phyloP scores from a whole-genome alignment of 495 filamentous ascomycete genomes.

The Immersiella caudata region DNA sequence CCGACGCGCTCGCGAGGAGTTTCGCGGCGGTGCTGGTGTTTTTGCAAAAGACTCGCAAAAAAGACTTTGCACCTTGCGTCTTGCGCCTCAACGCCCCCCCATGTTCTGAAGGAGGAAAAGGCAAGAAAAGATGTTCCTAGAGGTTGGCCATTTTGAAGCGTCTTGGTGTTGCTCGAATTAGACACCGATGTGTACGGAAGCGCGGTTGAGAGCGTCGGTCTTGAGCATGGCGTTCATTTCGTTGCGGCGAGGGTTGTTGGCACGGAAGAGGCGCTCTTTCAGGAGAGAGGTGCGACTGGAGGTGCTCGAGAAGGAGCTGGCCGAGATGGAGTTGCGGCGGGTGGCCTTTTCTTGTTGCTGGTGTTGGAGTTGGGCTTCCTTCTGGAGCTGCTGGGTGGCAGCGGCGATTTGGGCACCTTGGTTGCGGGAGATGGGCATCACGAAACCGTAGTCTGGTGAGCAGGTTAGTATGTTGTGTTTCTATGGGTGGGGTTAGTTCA shows the following conservation, averaged over 20 bases:
- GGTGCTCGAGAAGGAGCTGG: conserved; percentile 21
- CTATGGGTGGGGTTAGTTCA: conserved; percentile 1
- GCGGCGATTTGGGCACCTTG: conserved; percentile 10
- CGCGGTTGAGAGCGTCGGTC: not conserved
- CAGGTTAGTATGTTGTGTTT: not conserved
- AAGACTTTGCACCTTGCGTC: too few species aligned
- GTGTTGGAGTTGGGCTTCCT: conserved; percentile 13
- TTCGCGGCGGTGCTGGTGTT: not conserved
- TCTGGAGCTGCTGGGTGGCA: conserved; percentile 6
- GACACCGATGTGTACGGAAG: not conserved
- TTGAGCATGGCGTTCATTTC: not conserved
- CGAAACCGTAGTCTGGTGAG: not conserved
- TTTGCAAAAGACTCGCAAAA: too few species aligned
- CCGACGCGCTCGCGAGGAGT: conserved; percentile 1
- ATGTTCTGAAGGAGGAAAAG: too few species aligned
- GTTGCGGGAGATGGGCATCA: not conserved
- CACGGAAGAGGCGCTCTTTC: conserved; percentile 19
- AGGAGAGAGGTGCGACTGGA: conserved; percentile 28
- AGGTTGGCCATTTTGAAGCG: too few species aligned
- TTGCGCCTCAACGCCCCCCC: too few species aligned
- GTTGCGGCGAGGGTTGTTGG: not conserved
- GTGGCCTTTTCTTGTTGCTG: conserved; percentile 12
- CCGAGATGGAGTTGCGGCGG: not conserved
- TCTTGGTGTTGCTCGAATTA: not conserved
- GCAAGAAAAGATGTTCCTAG: too few species aligned